Base-by-base conservation (phyloP, 2,329 filamentous ascomycete species). In the Coleophoma cylindrospora region DNA sequence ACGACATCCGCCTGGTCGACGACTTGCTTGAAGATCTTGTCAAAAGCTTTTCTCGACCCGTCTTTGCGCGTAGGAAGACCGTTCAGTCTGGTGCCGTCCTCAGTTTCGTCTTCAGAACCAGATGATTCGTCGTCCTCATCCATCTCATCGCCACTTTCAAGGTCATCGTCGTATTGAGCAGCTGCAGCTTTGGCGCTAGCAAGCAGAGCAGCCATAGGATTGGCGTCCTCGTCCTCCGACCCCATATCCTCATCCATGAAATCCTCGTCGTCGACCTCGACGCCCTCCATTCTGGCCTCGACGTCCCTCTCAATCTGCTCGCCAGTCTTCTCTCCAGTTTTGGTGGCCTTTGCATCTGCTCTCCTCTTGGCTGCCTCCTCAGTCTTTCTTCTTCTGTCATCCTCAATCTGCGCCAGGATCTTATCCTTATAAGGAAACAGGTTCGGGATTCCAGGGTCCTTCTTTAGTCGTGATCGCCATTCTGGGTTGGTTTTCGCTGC, bases 401-500 rank as follows among this genome's bases (percentile, higher is more conserved):
- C 89, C 72, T 99, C 94, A 61, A 99, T 95, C 70, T 99, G 91
- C 51, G 91, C 84, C 34, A 99, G 80, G 27, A 99, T 81, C 76
- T 87, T 91, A 69, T 96, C 91, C 75, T 99, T 99, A 78, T 94
- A 96, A 1, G 94, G 94, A 73, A 96, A 99, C 34, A 96, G 74
- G 66, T 97, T 99, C 38, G 94, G 94, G 55, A 99, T 96, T 45
- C 94, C 94, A 21, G 92, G 94, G 64, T 99, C 94, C 75, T 97
- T 99, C 81, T 96, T 97, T 60, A 96, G 68, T 69, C 91, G 89
- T 52, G 90, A 91, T 61, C 88, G 84, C 91, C 94, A 97, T 89
- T 96, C 84, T 34, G 94, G 92, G 69, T 96, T 96, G 33, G 22
- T 91, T 76, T 96, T 97, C 50, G 87, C 90, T 50, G 84, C 77